These are phyloP conservation scores for Coemansia sp. DNA, from an alignment of 192 early-diverging fungal species.

Conservation along the genomic window DNA sequence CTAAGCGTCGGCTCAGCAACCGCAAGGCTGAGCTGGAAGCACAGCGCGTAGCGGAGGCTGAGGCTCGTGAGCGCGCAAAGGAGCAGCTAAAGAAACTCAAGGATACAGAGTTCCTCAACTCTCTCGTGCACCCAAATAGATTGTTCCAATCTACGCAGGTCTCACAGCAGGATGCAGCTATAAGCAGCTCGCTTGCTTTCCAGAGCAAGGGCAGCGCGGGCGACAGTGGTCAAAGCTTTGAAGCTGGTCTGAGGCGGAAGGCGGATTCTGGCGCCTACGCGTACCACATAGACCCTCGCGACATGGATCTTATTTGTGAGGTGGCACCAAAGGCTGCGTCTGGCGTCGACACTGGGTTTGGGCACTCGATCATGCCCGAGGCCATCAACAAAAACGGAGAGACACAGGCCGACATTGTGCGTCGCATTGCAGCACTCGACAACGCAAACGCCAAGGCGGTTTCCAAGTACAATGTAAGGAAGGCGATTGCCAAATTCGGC, in stretches of 20 bases:
- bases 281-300: slow-evolving; percentile 22
- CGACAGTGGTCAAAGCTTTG: not conserved
- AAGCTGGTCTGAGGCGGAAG: slow-evolving; percentile 22
- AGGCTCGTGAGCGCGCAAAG: slow-evolving; percentile 22
- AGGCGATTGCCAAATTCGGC: slow-evolving; percentile 76
- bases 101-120: slow-evolving; percentile 53
- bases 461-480: slow-evolving; percentile 70
- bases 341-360: slow-evolving; percentile 12
- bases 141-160: slow-evolving; percentile 49
- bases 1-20: slow-evolving; percentile 29
- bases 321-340: slow-evolving; percentile 38
- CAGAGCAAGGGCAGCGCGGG: not conserved
- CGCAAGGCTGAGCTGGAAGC: slow-evolving; percentile 50
- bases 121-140: slow-evolving; percentile 34
- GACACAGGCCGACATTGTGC: slow-evolving; percentile 61
- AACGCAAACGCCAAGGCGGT: slow-evolving; percentile 79
- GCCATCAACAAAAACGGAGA: slow-evolving; percentile 12
- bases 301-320: slow-evolving; percentile 33
- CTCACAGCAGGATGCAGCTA: slow-evolving; percentile 41
- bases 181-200: slow-evolving; percentile 18
- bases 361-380: slow-evolving; percentile 15
- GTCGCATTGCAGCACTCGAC: slow-evolving; percentile 74
- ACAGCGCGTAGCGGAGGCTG: slow-evolving; percentile 41
- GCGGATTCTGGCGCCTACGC: slow-evolving; percentile 37
- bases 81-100: slow-evolving; percentile 50